phyloP scores from a whole-genome alignment of 2,329 filamentous ascomycete species.

The Saccharata proteae region DNA sequence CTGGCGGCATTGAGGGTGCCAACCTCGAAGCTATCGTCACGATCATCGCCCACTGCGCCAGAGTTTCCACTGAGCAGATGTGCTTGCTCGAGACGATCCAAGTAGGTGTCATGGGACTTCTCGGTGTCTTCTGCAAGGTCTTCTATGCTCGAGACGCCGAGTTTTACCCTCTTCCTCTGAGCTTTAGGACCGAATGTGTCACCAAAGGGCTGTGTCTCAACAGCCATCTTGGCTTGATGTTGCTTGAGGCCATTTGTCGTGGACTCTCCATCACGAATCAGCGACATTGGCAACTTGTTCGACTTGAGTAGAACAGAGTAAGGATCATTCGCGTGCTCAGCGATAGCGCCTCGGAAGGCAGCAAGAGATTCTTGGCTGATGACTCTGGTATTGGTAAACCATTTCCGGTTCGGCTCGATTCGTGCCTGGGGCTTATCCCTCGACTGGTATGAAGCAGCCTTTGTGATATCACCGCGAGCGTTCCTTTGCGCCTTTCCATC shows the following conservation, averaged over 20 bases:
- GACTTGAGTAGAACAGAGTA: slow-evolving; percentile 92
- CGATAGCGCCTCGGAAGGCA: slow-evolving; percentile 83
- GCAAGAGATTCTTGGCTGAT: slow-evolving; percentile 82
- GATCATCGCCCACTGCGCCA: slow-evolving; percentile 41
- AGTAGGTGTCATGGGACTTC: slow-evolving; percentile 69
- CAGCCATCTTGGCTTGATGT: slow-evolving; percentile 85
- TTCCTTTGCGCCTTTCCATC: slow-evolving; percentile 76
- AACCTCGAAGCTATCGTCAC: slow-evolving; percentile 17
- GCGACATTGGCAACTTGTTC: slow-evolving; percentile 91
- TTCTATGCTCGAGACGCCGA: slow-evolving; percentile 67
- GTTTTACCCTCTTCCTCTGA: slow-evolving; percentile 83
- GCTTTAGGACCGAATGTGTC: slow-evolving; percentile 90
- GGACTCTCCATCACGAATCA: slow-evolving; percentile 67
- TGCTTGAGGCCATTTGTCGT: slow-evolving; percentile 72
- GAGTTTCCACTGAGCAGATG: slow-evolving; percentile 62
- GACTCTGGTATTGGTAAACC: slow-evolving; percentile 89
- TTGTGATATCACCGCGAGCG: slow-evolving; percentile 68
- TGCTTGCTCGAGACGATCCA: slow-evolving; percentile 68
- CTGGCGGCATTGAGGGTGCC: slow-evolving; percentile 33
- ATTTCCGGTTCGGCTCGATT: slow-evolving; percentile 92
- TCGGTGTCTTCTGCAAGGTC: slow-evolving; percentile 72
- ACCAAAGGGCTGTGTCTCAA: slow-evolving; percentile 74
- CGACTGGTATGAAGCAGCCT: slow-evolving; percentile 75
- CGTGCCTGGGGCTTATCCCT: slow-evolving; percentile 69
- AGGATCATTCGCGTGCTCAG: slow-evolving; percentile 78